A percentile compares a stretch with the other conserved stretches of the same genome.
phyloP scores from a whole-genome alignment of 371 early-diverging fungal species.

The Rhizopus arrhizus region DNA sequence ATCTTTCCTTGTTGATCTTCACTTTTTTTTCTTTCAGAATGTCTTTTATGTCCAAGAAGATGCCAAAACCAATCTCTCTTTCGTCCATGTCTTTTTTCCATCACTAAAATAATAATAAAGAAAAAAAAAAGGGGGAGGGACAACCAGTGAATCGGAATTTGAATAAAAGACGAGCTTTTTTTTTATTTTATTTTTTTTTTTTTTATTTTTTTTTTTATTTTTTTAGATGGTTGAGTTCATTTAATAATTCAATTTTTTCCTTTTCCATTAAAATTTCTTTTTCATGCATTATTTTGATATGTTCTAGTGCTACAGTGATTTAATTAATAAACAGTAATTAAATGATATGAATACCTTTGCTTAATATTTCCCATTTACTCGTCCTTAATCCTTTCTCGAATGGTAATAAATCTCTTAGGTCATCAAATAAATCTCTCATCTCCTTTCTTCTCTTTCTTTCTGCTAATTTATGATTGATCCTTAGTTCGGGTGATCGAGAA shows the following conservation, averaged over 20 bases:
- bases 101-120: neutral
- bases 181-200: too few relatives aligned
- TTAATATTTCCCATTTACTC: slow-evolving; percentile 81
- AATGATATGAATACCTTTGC: slow-evolving; percentile 51
- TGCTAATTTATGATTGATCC: slow-evolving; percentile 75
- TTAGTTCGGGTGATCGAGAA: slow-evolving; percentile 60
- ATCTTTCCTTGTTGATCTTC: slow-evolving; percentile 14
- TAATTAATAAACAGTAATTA: too few relatives aligned
- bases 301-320: slow-evolving; percentile 18
- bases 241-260: slow-evolving; percentile 24
- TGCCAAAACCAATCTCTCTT: slow-evolving; percentile 1
- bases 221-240: slow-evolving; percentile 21
- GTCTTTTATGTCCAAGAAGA: neutral
- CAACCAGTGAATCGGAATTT: too few relatives aligned
- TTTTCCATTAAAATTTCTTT: slow-evolving; percentile 24
- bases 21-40: neutral
- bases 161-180: neutral
- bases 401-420: slow-evolving; percentile 66
- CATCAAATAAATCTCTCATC: slow-evolving; percentile 84
- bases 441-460: slow-evolving; percentile 77
- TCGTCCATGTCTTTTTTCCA: neutral
- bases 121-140: neutral
- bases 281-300: slow-evolving; percentile 23
- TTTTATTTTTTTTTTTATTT: slow-evolving; percentile 8
- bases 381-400: slow-evolving; percentile 67